These are phyloP conservation scores for Rhytidiadelphus loreus DNA, from an alignment of 225 moss, liverwort and hornwort genomes.

Conservation along the genomic window DNA sequence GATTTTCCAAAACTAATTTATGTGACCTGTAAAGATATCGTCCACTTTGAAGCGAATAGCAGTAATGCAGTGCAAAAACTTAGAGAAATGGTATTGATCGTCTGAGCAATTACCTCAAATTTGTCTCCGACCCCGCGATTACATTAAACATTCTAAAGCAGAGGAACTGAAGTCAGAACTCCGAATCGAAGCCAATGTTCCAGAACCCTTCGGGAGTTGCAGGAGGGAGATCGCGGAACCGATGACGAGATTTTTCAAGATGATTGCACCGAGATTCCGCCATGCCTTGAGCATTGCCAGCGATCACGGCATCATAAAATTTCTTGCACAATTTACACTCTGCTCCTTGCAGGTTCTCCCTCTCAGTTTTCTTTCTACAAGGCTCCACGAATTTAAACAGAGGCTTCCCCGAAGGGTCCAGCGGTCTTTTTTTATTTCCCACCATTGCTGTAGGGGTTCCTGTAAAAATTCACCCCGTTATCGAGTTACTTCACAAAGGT, in stretches of 20 bases:
- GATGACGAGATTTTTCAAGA: slow-evolving; percentile 73
- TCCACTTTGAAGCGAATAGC: not conserved
- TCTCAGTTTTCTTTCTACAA: slow-evolving; percentile 68
- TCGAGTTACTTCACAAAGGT: not conserved
- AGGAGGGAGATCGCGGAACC: slow-evolving; percentile 69
- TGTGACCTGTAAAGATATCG: not conserved
- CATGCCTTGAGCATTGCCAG: slow-evolving; percentile 33
- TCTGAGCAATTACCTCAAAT: not conserved
- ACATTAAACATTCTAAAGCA: not conserved
- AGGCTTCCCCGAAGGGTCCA: slow-evolving; percentile 17
- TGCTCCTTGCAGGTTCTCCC: slow-evolving; percentile 56
- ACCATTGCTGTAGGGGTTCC: not conserved
- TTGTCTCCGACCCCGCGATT: not conserved
- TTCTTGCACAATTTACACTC: slow-evolving; percentile 73
- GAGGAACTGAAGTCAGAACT: slow-evolving; percentile 18
- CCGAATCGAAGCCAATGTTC: slow-evolving; percentile 91
- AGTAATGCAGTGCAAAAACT: not conserved
- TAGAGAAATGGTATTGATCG: not conserved
- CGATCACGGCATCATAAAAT: slow-evolving; percentile 78
- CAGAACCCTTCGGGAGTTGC: slow-evolving; percentile 87
- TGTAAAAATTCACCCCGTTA: not conserved
- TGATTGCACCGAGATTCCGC: slow-evolving; percentile 57
- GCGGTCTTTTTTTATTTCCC: not conserved
- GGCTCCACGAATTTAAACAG: slow-evolving; percentile 62
- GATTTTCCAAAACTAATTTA: not conserved